phyloP scores from a whole-genome alignment of 345 rosid genomes.

The Eucalyptus regnans region DNA sequence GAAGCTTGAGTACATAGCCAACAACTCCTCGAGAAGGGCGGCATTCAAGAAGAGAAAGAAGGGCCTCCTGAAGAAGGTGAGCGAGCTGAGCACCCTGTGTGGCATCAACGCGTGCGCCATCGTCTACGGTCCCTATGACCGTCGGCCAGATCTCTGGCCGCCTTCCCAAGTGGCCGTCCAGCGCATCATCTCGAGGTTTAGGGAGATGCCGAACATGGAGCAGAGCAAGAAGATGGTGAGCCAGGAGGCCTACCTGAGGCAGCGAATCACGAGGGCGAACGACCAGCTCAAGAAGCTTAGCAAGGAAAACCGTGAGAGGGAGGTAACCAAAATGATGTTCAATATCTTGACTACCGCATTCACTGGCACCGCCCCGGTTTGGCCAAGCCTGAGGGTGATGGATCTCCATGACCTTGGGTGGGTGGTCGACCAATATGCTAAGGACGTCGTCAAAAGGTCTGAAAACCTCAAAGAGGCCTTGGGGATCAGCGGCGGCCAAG shows the following conservation, averaged over 20 bases:
- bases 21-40: slow-evolving; percentile 37
- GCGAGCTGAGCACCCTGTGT: slow-evolving; percentile 49
- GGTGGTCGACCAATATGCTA: slow-evolving; percentile 13
- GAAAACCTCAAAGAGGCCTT: background rate
- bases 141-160: slow-evolving; percentile 41
- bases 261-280: slow-evolving; percentile 9
- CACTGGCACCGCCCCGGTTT: background rate
- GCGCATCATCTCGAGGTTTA: slow-evolving; percentile 8
- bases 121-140: slow-evolving; percentile 18
- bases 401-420: slow-evolving; percentile 28
- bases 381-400: background rate
- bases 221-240: slow-evolving; percentile 32
- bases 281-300: slow-evolving; percentile 23
- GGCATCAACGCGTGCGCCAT: slow-evolving; percentile 39
- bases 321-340: slow-evolving; percentile 15
- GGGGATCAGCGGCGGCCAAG: background rate
- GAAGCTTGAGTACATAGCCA: slow-evolving; percentile 30
- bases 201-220: slow-evolving; percentile 28
- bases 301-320: slow-evolving; percentile 28
- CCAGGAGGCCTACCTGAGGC: slow-evolving; percentile 28
- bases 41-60: slow-evolving; percentile 55
- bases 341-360: slow-evolving; percentile 1
- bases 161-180: slow-evolving; percentile 13
- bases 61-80: slow-evolving; percentile 53
- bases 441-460: background rate